Evolutionary conservation across 1,284 basidiomycete species (phyloP).

Genomic region (Marasmius tenuissimus): DNA sequence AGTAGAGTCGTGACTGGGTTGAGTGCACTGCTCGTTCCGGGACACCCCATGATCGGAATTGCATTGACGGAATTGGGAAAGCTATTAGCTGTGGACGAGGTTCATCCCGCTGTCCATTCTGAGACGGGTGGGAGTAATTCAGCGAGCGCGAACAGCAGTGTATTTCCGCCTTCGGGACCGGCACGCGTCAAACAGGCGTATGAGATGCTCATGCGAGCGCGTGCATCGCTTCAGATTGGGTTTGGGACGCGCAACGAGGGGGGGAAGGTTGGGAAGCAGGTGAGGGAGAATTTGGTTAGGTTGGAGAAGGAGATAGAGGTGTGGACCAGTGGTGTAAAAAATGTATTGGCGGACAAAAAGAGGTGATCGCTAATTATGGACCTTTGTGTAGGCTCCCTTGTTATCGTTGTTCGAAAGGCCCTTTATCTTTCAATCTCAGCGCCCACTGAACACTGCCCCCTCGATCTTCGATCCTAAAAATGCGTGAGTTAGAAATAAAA

Average conservation of each 20-base stretch:
- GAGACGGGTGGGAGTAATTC: constrained; percentile 8
- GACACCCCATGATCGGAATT: constrained; percentile 81
- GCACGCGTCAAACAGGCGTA: constrained; percentile 62
- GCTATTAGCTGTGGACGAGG: constrained; percentile 75
- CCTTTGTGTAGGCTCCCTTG: too few species aligned
- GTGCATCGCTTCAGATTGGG: constrained; percentile 56
- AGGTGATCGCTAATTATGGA: too few species aligned
- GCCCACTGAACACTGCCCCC: too few species aligned
- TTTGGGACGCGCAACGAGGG: constrained; percentile 64
- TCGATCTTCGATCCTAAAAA: too few species aligned
- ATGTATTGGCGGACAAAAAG: constrained; percentile 41
- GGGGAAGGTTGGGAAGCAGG: constrained; percentile 57
- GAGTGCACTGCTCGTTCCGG: constrained; percentile 51
- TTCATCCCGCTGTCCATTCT: constrained; percentile 24
- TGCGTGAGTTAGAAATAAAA: too few species aligned
- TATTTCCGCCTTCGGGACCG: constrained; percentile 66
- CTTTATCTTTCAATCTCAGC: too few species aligned
- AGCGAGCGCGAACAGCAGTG: constrained; percentile 12
- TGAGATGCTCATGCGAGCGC: constrained; percentile 61
- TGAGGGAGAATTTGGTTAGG: constrained; percentile 53
- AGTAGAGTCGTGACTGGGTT: constrained; percentile 60
- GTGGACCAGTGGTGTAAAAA: constrained; percentile 58
- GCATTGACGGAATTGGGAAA: constrained; percentile 82
- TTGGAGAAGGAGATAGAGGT: constrained; percentile 69
- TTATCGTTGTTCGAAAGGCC: too few species aligned